Base-by-base conservation (phyloP, 1,284 basidiomycete species). In the Anthracocystis panici-leucophaei region DNA sequence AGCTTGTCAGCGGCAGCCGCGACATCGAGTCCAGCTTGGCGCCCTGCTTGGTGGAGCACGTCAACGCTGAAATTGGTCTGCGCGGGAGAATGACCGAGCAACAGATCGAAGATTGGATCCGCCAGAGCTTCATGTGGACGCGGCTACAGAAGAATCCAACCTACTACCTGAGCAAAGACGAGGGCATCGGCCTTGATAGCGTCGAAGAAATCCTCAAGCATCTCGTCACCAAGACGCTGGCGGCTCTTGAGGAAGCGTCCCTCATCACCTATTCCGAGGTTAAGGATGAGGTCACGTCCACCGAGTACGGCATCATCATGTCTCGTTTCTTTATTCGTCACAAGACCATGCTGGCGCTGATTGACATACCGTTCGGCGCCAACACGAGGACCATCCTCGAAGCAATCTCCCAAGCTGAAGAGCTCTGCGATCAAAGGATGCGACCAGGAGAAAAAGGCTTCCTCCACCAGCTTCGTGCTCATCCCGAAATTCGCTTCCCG, bases 381-480 rank as follows among this genome's bases (percentile, higher is more conserved):
- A 53, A 42, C 23, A 57, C 60, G 10, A 56, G 60, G 16, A 56
- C 67, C 1, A 54, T 82, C 21, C 70, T 82, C 20, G 66, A 75
- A 35, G 57, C 60, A 2, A 31, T 86, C 14, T 61, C 76, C 0
- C 50, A 60, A n/a, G 84, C 85, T 3, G 62, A 74, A 9, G 86
- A 86, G 59, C 83, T 85, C 46, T 49, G 57, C 14, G 78, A 80
- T n/a, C 65, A 84, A 29, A 71, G 85, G 8, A 65, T 86, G 44
- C 69, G 86, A 31, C 67, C 71, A n/a, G 86, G 83, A n/a, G 86
- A 86, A 54, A 86, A 86, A 21, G 60, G 42, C 71, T 60, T 68
- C 29, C 62, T 65, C 40, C 23, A 51, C 10, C 38, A 21, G 12
- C 57, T 77, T 11, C 57, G 68, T n/a, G 62, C 57, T 5, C 58